phyloP scores from a whole-genome alignment of 164 flowering plant genomes.

The Nymphaea colorata region DNA sequence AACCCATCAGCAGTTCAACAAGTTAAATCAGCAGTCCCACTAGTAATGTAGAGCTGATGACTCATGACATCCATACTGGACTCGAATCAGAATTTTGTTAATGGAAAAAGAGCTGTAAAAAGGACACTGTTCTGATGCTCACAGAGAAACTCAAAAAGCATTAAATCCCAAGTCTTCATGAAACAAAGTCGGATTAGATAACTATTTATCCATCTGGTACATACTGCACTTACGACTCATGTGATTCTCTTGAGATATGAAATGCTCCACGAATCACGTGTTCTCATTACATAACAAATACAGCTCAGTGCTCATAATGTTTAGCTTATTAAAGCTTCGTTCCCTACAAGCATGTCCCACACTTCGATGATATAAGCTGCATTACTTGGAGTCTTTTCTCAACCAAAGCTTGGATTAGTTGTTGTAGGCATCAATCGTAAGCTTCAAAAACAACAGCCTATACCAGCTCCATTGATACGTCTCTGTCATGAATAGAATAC shows the following conservation, averaged over 20 bases:
- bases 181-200: no score
- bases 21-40: not conserved
- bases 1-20: not conserved
- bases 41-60: not conserved
- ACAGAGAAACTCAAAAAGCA: not conserved
- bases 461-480: conserved; percentile 34
- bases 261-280: not conserved
- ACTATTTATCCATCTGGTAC: not conserved
- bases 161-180: not conserved
- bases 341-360: not conserved
- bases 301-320: not conserved
- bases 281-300: no score
- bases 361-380: not conserved
- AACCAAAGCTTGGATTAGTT: conserved; percentile 9
- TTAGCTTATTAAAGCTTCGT: not conserved
- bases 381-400: conserved; percentile 5
- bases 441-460: conserved; percentile 44
- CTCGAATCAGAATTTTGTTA: not conserved
- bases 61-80: not conserved
- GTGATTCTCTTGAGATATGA: not conserved
- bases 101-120: not conserved
- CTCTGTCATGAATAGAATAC: conserved; percentile 48
- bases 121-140: not conserved
- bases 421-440: conserved; percentile 19
- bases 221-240: not conserved